Base-by-base conservation (phyloP, 73 alveolate species). In the Tetrahymena elliotti region DNA sequence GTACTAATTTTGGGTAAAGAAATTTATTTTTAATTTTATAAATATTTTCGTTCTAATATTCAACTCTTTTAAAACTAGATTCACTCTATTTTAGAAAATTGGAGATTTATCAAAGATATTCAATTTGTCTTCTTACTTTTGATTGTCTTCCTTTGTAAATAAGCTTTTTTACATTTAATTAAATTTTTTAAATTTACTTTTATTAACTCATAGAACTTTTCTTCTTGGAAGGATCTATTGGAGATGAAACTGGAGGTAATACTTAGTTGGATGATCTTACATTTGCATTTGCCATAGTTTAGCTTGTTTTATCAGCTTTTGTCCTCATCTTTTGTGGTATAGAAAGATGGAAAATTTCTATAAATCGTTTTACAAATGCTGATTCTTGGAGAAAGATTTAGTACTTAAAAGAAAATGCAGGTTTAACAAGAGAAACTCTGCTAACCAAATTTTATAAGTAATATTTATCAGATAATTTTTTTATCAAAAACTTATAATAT, bases 301-400 rank as follows among this genome's bases (percentile, higher is more conserved):
- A 94, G 47, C 93, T 94, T 35, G 33, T 94, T 34, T 52, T 94
- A 41, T 84, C 93, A 39, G 15, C 84, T 84, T 36, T 88, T 41
- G 93, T 94, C 22, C 84, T 94, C 4, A 33, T 94, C 35, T 94
- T 94, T 94, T 94, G 96, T 94, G 96, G 95, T 52, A 34, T 94
- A 27, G 96, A 94, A 88, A 94, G 96, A 94, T 94, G 68, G 47
- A 94, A 94, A 40, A 94, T 94, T n/a, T 94, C 96, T 9, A 94
- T 94, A 27, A 94, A 94, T 35, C 93, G 93, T 94, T 84, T 68
- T 31, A 68, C 88, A 1, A 68, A 68, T 68, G 88, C 88, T 68
- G 88, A 68, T 68, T 68, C 88, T 18, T 68, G 88, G 88, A 68
- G 88, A 31, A 68, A 68, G 34, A 68, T 68, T 34, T 22, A 84